A percentile compares a stretch with the other conserved stretches of the same genome.
phyloP scores from a whole-genome alignment of 2,329 filamentous ascomycete genomes.

The Pestalotiopsis fici region DNA sequence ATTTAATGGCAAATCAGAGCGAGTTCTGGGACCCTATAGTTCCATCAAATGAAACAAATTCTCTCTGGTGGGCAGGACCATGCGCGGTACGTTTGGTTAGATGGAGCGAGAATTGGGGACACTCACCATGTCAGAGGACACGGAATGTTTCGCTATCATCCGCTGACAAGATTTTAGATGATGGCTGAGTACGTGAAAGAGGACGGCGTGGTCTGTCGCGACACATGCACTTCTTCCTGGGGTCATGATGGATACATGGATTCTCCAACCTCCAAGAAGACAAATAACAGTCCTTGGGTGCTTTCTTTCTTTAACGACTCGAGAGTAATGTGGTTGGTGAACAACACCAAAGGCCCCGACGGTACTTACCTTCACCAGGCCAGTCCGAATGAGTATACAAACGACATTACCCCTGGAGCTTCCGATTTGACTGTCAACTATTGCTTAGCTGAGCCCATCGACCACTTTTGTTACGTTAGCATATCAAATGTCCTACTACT shows the following conservation, averaged over 20 bases:
- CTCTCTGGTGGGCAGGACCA: background rate
- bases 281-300: background rate
- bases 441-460: slow-evolving; percentile 18
- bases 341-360: background rate
- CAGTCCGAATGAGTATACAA: background rate
- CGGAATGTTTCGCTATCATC: background rate
- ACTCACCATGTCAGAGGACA: background rate
- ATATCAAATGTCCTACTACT: slow-evolving; percentile 19
- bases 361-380: background rate
- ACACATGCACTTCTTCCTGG: background rate
- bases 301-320: background rate
- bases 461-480: slow-evolving; percentile 17
- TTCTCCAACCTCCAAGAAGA: background rate
- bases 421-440: slow-evolving; percentile 15
- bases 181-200: background rate
- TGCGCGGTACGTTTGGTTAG: background rate
- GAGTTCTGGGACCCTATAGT: slow-evolving; percentile 18
- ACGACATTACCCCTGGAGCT: background rate
- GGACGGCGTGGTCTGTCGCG: background rate
- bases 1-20: slow-evolving; percentile 15
- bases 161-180: background rate
- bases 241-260: background rate
- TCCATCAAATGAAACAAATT: slow-evolving; percentile 7
- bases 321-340: background rate
- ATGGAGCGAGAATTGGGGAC: background rate